Evolutionary conservation across 2,329 filamentous ascomycete species (phyloP).

Genomic region (Zasmidium citrigriseum): DNA sequence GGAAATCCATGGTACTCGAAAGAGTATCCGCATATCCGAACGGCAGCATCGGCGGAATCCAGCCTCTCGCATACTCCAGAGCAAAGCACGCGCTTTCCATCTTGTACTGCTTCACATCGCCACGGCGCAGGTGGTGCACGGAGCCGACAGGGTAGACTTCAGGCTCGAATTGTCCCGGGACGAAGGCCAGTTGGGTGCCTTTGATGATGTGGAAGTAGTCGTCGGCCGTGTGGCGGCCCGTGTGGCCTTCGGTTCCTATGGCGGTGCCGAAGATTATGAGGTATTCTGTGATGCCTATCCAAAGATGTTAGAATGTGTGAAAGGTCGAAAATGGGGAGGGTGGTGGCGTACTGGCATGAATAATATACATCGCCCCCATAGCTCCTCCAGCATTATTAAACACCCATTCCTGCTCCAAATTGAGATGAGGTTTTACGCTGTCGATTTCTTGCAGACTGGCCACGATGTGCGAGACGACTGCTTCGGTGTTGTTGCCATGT

Average conservation of each 20-base stretch:
- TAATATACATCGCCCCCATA: slow-evolving; percentile 89
- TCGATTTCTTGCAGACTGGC: slow-evolving; percentile 60
- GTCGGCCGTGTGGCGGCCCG: slow-evolving; percentile 84
- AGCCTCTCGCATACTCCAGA: slow-evolving; percentile 80
- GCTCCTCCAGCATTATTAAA: slow-evolving; percentile 91
- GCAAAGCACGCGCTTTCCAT: slow-evolving; percentile 78
- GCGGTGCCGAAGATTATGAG: slow-evolving; percentile 85
- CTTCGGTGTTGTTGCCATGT: slow-evolving; percentile 74
- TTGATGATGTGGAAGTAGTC: slow-evolving; percentile 92
- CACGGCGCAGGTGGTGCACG: slow-evolving; percentile 71
- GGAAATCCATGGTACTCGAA: slow-evolving; percentile 78
- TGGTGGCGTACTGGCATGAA: slow-evolving; percentile 71
- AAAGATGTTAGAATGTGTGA: not conserved
- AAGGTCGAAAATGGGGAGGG: not conserved
- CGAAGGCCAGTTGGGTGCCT: slow-evolving; percentile 76
- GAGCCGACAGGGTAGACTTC: slow-evolving; percentile 70
- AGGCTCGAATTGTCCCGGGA: slow-evolving; percentile 64
- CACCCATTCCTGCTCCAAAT: slow-evolving; percentile 75
- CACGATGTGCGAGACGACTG: slow-evolving; percentile 70
- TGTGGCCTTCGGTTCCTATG: slow-evolving; percentile 83
- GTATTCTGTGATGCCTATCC: slow-evolving; percentile 74
- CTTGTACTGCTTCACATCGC: slow-evolving; percentile 78
- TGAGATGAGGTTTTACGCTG: slow-evolving; percentile 58
- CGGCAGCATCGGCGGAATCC: slow-evolving; percentile 90
- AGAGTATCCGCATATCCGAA: slow-evolving; percentile 85